These are phyloP conservation scores for Aphanomyces stellatus DNA, from an alignment of 352 stramenopile species.

Conservation along the genomic window DNA sequence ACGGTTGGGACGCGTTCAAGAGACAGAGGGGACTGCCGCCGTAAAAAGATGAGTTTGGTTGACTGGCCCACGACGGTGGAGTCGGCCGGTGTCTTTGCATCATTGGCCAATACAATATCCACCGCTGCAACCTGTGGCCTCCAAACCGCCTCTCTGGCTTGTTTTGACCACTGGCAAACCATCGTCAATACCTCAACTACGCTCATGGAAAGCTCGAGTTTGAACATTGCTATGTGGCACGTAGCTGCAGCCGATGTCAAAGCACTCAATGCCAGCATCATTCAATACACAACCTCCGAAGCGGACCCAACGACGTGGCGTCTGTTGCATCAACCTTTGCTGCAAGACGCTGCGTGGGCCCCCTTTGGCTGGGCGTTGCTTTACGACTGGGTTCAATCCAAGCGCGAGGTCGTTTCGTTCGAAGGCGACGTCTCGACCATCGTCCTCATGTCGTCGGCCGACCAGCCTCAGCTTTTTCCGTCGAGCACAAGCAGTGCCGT, in stretches of 20 bases:
- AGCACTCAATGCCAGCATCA: background rate
- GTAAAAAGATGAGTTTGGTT: no score
- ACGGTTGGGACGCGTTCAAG: no score
- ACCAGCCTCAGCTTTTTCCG: background rate
- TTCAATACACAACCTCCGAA: background rate
- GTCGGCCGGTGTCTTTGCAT: no score
- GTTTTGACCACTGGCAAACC: no score
- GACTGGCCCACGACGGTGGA: no score
- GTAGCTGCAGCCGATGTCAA: background rate
- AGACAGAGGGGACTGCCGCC: no score
- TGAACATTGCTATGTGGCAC: background rate
- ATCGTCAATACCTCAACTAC: no score
- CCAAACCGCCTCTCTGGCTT: no score
- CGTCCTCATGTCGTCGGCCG: background rate
- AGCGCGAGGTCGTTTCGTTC: background rate
- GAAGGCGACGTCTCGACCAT: background rate
- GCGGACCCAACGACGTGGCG: background rate
- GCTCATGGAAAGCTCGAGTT: no score
- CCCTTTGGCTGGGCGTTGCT: background rate
- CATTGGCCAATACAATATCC: no score
- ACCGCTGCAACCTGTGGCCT: no score
- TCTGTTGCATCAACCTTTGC: background rate
- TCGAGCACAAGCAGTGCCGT: background rate
- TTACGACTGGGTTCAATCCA: background rate
- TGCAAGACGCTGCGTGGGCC: background rate